Evolutionary conservation across 441 rosid species (phyloP).

Genomic region (Jatropha podagrica): DNA sequence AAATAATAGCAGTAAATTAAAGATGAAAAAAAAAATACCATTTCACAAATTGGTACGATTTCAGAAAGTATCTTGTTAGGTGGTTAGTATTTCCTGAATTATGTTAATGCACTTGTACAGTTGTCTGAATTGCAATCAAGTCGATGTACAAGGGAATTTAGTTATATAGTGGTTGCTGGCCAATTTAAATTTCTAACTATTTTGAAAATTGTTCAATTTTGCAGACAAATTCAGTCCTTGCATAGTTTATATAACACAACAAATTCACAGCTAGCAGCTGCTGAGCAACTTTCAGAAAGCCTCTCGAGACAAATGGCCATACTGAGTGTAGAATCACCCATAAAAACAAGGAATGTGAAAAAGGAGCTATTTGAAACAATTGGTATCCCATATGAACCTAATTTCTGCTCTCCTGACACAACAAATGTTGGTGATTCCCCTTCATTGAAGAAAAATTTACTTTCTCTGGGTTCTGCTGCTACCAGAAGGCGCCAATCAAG

Average conservation of each 20-base stretch:
- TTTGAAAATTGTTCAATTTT: slow-evolving; percentile 26
- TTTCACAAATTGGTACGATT: too few relatives aligned
- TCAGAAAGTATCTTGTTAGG: background rate
- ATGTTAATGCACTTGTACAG: too few relatives aligned
- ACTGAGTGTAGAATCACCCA: slow-evolving; percentile 68
- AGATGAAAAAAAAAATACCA: background rate
- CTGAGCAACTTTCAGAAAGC: slow-evolving; percentile 81
- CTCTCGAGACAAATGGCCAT: slow-evolving; percentile 85
- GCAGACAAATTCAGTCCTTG: slow-evolving; percentile 71
- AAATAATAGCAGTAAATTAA: background rate
- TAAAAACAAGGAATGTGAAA: slow-evolving; percentile 59
- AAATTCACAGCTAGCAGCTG: slow-evolving; percentile 81
- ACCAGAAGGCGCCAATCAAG: slow-evolving; percentile 57
- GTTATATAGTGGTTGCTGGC: background rate
- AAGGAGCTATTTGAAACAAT: slow-evolving; percentile 87
- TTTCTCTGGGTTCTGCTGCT: slow-evolving; percentile 58
- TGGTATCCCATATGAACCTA: slow-evolving; percentile 77
- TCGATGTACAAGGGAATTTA: background rate
- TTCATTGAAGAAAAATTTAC: slow-evolving; percentile 41
- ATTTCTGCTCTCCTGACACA: slow-evolving; percentile 73
- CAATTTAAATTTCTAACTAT: slow-evolving; percentile 15
- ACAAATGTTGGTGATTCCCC: slow-evolving; percentile 44
- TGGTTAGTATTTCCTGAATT: too few relatives aligned
- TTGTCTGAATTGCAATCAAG: too few relatives aligned
- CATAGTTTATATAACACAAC: slow-evolving; percentile 72